Evolutionary conservation across 2,329 filamentous ascomycete genomes (phyloP), one percentile per base, ranked within the genome.

Genomic region (Simplicillium sp.): DNA sequence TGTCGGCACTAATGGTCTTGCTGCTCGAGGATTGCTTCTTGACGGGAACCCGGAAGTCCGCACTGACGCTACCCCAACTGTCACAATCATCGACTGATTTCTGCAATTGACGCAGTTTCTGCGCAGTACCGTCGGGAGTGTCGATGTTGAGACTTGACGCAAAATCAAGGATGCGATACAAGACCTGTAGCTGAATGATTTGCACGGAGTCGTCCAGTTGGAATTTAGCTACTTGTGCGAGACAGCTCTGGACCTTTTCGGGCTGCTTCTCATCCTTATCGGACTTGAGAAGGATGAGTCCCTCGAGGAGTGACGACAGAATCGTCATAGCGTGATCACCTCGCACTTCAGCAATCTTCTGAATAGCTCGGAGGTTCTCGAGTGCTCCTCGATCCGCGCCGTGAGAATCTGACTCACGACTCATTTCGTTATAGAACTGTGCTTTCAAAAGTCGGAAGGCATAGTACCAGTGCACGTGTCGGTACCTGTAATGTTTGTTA

Each of bases 361-460:
- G 65, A 20, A 88, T 77, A 18, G 71, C 70, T 39, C 75, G 73
- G n/a, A 89, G 65, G 48, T 87, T 83, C 15, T 86, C 80, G 3
- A 87, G 61, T 0, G 80, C 71, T 37, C 77, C 68, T 2, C 70
- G 67, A 44, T 89, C 85, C 11, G 75, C 70, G 9, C 73, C 68
- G 34, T 66, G 75, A 25, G 20, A 6, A 25, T 25, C 20, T 25
- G 20, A 25, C 20, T 25, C 20, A 9, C 20, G 5, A 4, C 73
- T 68, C 36, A 71, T 68, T 49, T 84, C 74, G 38, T 87, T 62
- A 44, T 82, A 76, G 36, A 88, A 73, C 0, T 82, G 77, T 0
- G 82, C 77, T 48, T 85, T 84, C 12, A 89, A 62, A 36, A 90
- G 78, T 7, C 84, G 78, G 51, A 89, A 84, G 1, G 81, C 82